Base-by-base conservation (phyloP, 108 stramenopile genomes). In the Licmophora abbreviata region DNA sequence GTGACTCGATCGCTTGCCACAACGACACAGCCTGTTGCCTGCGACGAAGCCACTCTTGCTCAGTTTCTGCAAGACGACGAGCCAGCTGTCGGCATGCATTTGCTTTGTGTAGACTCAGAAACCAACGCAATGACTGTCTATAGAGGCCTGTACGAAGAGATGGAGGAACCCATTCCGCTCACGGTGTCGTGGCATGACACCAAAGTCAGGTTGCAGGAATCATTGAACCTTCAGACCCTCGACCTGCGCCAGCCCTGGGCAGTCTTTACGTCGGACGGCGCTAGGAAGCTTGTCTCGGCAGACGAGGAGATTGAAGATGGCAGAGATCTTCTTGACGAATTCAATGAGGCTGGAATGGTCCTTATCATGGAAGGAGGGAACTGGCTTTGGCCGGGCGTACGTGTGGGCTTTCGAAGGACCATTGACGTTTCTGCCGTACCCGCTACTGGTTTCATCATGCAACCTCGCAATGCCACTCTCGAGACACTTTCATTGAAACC, bases 311-410 rank as follows among this genome's bases (percentile, higher is more conserved):
- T 14, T 29, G 21, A 22, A 44, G 27, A 34, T 4, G 46, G 44
- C 36, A 43, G 25, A 10, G 40, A 31, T 42, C 23, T 30, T 15
- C 20, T 56, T 9, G 41, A 22, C 10, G 10, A 8, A 29, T 34
- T 54, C 41, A 37, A 68, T 41, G 26, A 50, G 12, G 59, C 44
- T 36, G 78, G 70, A 25, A 69, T 82, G 69, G 43, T 79, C 3
- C 20, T 83, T 2, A 18, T 83, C 33, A 52, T 73, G 35, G 42
- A 79, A 50, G 81, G 85, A 8, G 85, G 79, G 9, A 66, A 59
- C 32, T 88, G 77, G 71, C 56, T 74, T 6, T 83, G 81, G 81
- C 85, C 81, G 1, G 85, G 81, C 36, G 72, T 88, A 9, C 36
- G 44, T 1, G 53, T 68, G n/a, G 85, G 85, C 17, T 82, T 79